These are phyloP conservation scores for Andrographis paniculata DNA, from an alignment of 305 asterid genomes.

Conservation along the genomic window DNA sequence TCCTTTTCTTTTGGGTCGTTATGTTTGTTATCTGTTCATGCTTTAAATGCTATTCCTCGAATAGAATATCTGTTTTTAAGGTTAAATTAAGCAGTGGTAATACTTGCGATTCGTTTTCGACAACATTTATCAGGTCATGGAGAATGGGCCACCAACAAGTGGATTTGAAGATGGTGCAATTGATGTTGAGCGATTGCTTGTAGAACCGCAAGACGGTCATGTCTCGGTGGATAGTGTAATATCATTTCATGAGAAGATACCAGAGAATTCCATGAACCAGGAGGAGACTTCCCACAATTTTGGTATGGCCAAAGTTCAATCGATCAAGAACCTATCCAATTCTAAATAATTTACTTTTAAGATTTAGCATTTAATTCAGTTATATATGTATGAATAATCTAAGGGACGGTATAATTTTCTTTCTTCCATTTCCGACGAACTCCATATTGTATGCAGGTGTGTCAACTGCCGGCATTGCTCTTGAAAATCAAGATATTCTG, in stretches of 20 bases:
- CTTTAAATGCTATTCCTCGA: constrained; percentile 4
- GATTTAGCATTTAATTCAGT: not conserved
- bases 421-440: constrained; percentile 9
- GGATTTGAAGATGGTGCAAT: constrained; percentile 53
- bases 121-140: constrained; percentile 44
- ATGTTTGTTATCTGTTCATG: not conserved
- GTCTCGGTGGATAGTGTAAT: constrained; percentile 58
- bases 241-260: constrained; percentile 42
- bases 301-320: constrained; percentile 36
- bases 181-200: constrained; percentile 52
- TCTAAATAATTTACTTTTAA: constrained; percentile 1
- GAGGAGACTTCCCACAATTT: constrained; percentile 42
- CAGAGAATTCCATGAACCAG: constrained; percentile 35
- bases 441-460: constrained; percentile 21
- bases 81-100: constrained; percentile 16
- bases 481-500: constrained; percentile 25
- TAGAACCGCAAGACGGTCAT: constrained; percentile 60
- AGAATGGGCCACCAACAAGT: constrained; percentile 36
- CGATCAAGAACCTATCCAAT: too few relatives aligned
- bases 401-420: too few relatives aligned
- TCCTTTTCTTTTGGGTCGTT: constrained; percentile 1
- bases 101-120: constrained; percentile 8
- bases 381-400: constrained; percentile 1
- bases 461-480: constrained; percentile 23
- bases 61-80: constrained; percentile 8